Base-by-base conservation (phyloP, 352 stramenopile species). In the Phytophthora ohioensis region DNA sequence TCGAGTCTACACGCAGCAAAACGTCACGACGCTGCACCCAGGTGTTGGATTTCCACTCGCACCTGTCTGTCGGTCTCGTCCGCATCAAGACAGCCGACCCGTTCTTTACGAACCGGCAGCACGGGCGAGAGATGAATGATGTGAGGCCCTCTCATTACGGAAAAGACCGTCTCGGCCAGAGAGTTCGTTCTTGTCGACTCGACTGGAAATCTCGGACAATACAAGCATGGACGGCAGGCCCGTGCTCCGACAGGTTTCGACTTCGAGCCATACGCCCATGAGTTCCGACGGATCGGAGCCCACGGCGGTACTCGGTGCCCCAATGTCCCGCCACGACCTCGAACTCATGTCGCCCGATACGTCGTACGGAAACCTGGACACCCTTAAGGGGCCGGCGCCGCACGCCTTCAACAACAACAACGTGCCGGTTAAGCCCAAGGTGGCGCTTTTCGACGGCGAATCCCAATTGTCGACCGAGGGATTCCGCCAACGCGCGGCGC, bases 381-480 rank as follows among this genome's bases (percentile, higher is more conserved):
- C 67, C 0, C 5, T 67, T 0, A 79, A 79, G 42, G 67, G 57
- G 4, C 57, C 67, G 15, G 66, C 66, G 5, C 71, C 67, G 32
- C 57, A 73, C 43, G 27, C 71, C 8, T 76, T 76, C 58, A 73
- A 47, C 43, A 76, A 76, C 54, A 70, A 66, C 63, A 73, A 56
- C 31, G 13, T 76, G 3, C 58, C 72, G 27, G 49, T 65, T 15
- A 80, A 77, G 52, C 68, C 73, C 45, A 80, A 77, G 35, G 54
- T 77, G 21, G 73, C 73, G n/a, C 56, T 80, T 7, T 80, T 80
- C 51, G 73, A 75, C 43, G 51, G 60, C 12, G 66, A 67, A 27
- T 80, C 68, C 21, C 68, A 80, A 52, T 21, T 80, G 3, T 80
- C 73, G 31, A 77, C 73, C 48, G 63, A 76, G 32, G 73, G 73